Conservation (phyloP, 2,329 filamentous ascomycete species). For the Microcyclospora tardicrescens region DNA sequence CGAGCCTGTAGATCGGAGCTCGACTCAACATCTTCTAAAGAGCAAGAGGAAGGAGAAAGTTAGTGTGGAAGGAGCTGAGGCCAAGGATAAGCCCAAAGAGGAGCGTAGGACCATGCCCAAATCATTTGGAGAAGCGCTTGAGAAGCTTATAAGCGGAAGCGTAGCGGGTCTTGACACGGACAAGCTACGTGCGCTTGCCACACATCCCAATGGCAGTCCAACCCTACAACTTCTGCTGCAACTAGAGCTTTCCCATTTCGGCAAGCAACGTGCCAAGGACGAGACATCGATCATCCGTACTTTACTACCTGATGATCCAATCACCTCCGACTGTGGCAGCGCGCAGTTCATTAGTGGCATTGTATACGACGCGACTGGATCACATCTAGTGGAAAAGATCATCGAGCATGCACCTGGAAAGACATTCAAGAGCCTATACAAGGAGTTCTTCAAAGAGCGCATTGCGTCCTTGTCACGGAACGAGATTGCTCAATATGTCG, state of each 20-base stretch:
- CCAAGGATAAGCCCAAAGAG: conserved; percentile 33
- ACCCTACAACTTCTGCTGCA: conserved; percentile 83
- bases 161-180: conserved; percentile 63
- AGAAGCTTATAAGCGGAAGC: conserved; percentile 70
- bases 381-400: conserved; percentile 77
- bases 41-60: conserved; percentile 89
- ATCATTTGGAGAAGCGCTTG: conserved; percentile 62
- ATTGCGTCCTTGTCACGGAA: conserved; percentile 75
- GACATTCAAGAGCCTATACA: conserved; percentile 78
- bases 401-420: conserved; percentile 71
- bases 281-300: conserved; percentile 58
- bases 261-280: conserved; percentile 52
- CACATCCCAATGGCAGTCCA: conserved; percentile 82
- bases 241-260: conserved; percentile 65
- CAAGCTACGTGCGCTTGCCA: conserved; percentile 70
- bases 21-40: conserved; percentile 62
- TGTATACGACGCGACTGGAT: conserved; percentile 82
- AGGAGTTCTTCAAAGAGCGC: conserved; percentile 63
- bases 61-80: conserved; percentile 34
- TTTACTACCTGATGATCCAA: conserved; percentile 66
- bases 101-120: conserved; percentile 48
- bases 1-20: conserved; percentile 57
- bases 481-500: conserved; percentile 79
- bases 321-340: conserved; percentile 59
- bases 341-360: conserved; percentile 74